These are phyloP conservation scores for Auricularia sp. DNA, from an alignment of 768 basidiomycete genomes.

Conservation along the genomic window DNA sequence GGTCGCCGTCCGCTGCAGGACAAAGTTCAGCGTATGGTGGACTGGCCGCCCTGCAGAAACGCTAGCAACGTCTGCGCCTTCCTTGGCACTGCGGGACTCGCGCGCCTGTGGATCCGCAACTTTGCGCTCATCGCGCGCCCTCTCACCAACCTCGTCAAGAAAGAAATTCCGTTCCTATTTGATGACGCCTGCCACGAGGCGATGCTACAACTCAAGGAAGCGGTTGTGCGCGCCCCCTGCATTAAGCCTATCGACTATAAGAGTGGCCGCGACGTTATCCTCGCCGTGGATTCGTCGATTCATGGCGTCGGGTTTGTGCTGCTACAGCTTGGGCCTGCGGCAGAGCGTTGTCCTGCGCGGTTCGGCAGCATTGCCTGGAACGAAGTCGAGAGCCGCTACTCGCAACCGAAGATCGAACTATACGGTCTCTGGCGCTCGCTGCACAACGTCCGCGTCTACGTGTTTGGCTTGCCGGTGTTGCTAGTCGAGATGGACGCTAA, in stretches of 20 bases:
- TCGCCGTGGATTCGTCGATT: conserved; percentile 18
- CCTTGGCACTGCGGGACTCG: conserved; percentile 15
- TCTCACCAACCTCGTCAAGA: conserved; percentile 12
- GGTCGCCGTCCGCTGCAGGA: conserved; percentile 21
- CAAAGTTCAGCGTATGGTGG: conserved; percentile 15
- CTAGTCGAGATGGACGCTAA: conserved; percentile 6
- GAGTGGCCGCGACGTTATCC: conserved; percentile 8
- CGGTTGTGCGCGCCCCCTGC: conserved; percentile 16
- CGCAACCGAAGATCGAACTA: conserved; percentile 18
- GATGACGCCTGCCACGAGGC: conserved; percentile 17
- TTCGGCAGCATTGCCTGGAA: conserved; percentile 33
- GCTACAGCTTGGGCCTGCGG: conserved; percentile 12
- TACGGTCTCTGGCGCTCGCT: conserved; percentile 15
- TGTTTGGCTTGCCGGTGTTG: background rate
- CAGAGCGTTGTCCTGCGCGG: conserved; percentile 14
- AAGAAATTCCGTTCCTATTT: conserved; percentile 22
- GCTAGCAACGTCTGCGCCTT: conserved; percentile 17
- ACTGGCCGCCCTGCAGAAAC: conserved; percentile 12
- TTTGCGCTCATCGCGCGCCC: conserved; percentile 14
- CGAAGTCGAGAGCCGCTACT: conserved; percentile 13
- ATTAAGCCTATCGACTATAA: conserved; percentile 28
- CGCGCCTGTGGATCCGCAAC: conserved; percentile 14
- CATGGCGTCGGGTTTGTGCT: conserved; percentile 19
- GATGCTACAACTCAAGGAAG: conserved; percentile 19
- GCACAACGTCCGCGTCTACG: background rate